A percentile compares a stretch with the other conserved stretches of the same genome.
These are phyloP conservation scores for Emmonsia crescens DNA, from an alignment of 2,329 filamentous ascomycete species.

Conservation along the genomic window DNA sequence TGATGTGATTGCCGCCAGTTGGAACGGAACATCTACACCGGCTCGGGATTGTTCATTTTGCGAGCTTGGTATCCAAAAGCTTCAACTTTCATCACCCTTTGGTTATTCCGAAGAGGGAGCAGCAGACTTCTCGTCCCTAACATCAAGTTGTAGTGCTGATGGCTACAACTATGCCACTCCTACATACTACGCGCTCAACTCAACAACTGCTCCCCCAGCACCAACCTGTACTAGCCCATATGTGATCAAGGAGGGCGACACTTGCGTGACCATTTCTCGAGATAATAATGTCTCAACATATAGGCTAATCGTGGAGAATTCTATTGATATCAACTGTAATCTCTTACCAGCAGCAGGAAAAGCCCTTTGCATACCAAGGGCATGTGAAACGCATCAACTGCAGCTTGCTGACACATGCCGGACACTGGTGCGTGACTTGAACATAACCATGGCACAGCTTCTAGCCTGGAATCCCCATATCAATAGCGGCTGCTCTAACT, in stretches of 20 bases:
- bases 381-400: constrained; percentile 7
- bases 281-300: neutral
- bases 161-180: constrained; percentile 10
- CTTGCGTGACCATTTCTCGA: neutral
- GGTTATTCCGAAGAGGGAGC: constrained; percentile 10
- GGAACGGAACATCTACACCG: neutral
- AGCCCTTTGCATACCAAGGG: constrained; percentile 5
- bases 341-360: neutral
- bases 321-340: neutral
- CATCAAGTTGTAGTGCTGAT: constrained; percentile 6
- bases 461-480: constrained; percentile 13
- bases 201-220: constrained; percentile 4
- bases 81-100: constrained; percentile 12
- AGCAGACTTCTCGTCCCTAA: constrained; percentile 1
- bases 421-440: neutral
- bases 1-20: neutral
- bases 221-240: neutral
- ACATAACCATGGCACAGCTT: constrained; percentile 9
- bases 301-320: neutral
- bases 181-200: constrained; percentile 4
- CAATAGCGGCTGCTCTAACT: constrained; percentile 11
- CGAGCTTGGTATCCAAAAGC: constrained; percentile 8
- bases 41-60: constrained; percentile 11
- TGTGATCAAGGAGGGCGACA: neutral
- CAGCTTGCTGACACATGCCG: constrained; percentile 11